These are phyloP conservation scores for Rachicladosporium sp. DNA, from an alignment of 2,329 filamentous ascomycete species.

Conservation along the genomic window DNA sequence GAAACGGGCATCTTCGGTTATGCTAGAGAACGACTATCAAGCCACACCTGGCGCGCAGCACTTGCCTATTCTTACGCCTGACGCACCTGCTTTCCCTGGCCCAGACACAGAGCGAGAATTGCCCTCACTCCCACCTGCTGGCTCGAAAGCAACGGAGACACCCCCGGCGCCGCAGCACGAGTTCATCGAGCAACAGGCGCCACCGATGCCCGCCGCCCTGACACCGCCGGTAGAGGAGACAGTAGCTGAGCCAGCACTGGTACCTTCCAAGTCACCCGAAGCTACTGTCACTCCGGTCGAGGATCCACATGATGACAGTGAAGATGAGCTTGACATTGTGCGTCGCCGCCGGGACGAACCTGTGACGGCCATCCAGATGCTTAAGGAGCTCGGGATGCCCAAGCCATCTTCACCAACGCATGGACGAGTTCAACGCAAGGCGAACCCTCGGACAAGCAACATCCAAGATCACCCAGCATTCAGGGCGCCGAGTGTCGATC, in stretches of 20 bases:
- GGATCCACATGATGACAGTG: too few species aligned
- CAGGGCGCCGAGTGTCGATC: slow-evolving; percentile 17
- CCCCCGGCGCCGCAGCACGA: slow-evolving; percentile 1
- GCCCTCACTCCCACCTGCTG: slow-evolving; percentile 28
- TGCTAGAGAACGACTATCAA: slow-evolving; percentile 12
- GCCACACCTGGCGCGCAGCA: slow-evolving; percentile 3
- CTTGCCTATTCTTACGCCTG: slow-evolving; percentile 6
- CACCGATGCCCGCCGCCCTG: slow-evolving; percentile 2
- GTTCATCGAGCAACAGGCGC: slow-evolving; percentile 1
- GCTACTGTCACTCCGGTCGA: slow-evolving; percentile 4
- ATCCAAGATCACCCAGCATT: slow-evolving; percentile 31
- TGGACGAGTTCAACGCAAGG: slow-evolving; percentile 14
- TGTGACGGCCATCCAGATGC: too few species aligned
- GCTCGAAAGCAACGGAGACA: slow-evolving; percentile 1
- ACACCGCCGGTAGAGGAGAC: not conserved
- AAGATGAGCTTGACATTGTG: too few species aligned
- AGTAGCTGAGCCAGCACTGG: slow-evolving; percentile 2
- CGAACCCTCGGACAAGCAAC: slow-evolving; percentile 14
- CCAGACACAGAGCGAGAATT: slow-evolving; percentile 20
- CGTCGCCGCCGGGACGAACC: too few species aligned
- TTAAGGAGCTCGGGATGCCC: too few species aligned
- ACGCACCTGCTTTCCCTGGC: slow-evolving; percentile 6
- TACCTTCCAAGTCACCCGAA: slow-evolving; percentile 8
- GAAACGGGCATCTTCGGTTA: slow-evolving; percentile 15
- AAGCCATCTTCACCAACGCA: too few species aligned